A percentile compares a stretch with the other conserved stretches of the same genome.
Conservation (phyloP, 73 alveolate species). For the Blepharisma japonicum region DNA sequence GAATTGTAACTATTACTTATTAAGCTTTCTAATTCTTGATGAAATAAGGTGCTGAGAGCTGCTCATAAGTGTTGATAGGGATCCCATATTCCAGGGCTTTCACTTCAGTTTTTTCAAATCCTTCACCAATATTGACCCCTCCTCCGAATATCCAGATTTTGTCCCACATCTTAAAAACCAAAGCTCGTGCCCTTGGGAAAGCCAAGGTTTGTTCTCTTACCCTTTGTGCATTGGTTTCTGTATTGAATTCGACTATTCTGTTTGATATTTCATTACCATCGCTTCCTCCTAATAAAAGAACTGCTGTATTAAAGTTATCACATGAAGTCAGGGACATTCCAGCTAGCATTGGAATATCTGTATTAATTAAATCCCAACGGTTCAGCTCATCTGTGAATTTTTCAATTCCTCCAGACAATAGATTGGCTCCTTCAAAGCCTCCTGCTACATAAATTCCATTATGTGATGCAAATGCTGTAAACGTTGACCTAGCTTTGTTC, state of each 20-base stretch:
- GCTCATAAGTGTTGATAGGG: too few relatives aligned
- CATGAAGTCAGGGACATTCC: background rate
- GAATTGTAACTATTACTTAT: too few relatives aligned
- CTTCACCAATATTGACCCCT: background rate
- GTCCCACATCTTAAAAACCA: background rate
- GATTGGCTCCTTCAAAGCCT: constrained; percentile 10
- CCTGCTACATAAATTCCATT: background rate
- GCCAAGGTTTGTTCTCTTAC: background rate
- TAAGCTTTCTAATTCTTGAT: too few relatives aligned
- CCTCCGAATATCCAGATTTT: constrained; percentile 18
- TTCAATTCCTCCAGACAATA: background rate
- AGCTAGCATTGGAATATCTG: background rate
- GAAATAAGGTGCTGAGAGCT: too few relatives aligned
- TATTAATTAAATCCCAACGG: background rate
- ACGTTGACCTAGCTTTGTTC: background rate
- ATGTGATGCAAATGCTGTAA: background rate
- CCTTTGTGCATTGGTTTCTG: background rate
- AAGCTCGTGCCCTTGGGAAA: constrained; percentile 25
- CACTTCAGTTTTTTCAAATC: too few relatives aligned
- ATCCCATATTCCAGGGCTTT: too few relatives aligned
- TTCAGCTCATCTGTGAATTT: background rate
- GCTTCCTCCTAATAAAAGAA: constrained; percentile 5
- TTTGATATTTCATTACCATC: background rate
- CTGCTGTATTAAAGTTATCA: background rate
- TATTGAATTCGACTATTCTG: background rate